phyloP scores from a whole-genome alignment of 108 stramenopile species.

The Seminavis robusta region DNA sequence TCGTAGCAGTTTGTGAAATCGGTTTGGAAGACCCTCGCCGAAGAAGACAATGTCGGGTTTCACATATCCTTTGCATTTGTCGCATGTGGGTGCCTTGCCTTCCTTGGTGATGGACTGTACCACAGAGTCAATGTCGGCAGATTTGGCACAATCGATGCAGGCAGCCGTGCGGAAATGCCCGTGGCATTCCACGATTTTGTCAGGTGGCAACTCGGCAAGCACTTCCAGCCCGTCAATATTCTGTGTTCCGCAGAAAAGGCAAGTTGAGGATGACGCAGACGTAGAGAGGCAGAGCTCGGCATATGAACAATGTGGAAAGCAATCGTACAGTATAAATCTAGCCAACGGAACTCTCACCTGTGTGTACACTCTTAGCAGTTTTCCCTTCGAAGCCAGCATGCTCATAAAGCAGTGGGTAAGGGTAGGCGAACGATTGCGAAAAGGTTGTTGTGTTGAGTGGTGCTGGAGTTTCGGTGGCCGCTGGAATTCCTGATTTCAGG shows the following conservation, averaged over 20 bases:
- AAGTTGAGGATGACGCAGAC: too few species aligned
- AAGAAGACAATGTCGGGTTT: slow-evolving; percentile 99
- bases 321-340: too few species aligned
- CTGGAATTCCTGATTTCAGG: slow-evolving; percentile 95
- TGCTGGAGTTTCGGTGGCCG: slow-evolving; percentile 57
- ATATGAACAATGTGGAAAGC: too few species aligned
- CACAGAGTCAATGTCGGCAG: slow-evolving; percentile 48
- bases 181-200: slow-evolving; percentile 88
- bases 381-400: slow-evolving; percentile 72
- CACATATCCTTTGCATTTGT: slow-evolving; percentile 61
- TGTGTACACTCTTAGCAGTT: slow-evolving; percentile 79
- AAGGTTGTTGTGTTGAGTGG: slow-evolving; percentile 51
- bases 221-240: slow-evolving; percentile 94
- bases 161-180: slow-evolving; percentile 84
- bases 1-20: slow-evolving; percentile 51
- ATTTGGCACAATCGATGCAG: slow-evolving; percentile 49
- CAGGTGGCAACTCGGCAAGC: slow-evolving; percentile 74
- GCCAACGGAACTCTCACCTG: too few species aligned
- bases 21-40: slow-evolving; percentile 80
- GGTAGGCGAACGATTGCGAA: too few species aligned
- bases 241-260: too few species aligned
- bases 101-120: slow-evolving; percentile 58
- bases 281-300: too few species aligned
- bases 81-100: slow-evolving; percentile 56
- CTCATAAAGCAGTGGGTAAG: slow-evolving; percentile 86